Conservation (phyloP, 2,329 filamentous ascomycete genomes). For the Graphilbum ipis-grandicollis region DNA sequence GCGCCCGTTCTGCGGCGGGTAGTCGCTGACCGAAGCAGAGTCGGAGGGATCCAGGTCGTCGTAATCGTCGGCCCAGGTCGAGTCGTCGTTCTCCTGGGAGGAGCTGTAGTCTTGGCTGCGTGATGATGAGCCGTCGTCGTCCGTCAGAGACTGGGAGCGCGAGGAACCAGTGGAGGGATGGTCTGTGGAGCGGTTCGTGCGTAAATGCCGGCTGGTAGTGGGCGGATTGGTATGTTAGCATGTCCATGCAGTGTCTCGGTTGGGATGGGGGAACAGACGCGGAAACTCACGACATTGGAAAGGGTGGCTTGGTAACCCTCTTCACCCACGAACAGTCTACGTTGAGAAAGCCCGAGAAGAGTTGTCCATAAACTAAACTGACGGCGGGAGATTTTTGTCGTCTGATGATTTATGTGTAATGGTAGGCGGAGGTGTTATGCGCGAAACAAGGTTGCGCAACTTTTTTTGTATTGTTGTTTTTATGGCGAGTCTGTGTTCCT, state of each 20-base stretch:
- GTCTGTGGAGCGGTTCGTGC: conserved; percentile 2
- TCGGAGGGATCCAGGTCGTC: conserved; percentile 39
- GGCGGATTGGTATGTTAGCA: neutral
- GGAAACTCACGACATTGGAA: conserved; percentile 21
- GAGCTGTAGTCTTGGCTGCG: conserved; percentile 16
- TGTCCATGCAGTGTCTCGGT: too few species aligned
- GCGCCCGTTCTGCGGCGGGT: conserved; percentile 14
- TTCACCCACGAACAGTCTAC: conserved; percentile 29
- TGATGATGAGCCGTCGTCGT: conserved; percentile 23
- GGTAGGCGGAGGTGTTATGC: neutral
- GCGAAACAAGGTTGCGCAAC: neutral
- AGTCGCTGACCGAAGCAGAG: conserved; percentile 33
- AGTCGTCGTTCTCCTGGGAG: conserved; percentile 16
- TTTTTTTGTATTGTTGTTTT: too few species aligned
- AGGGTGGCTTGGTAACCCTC: conserved; percentile 15
- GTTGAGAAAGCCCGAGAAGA: conserved; percentile 25
- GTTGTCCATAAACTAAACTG: conserved; percentile 12
- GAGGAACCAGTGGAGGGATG: conserved; percentile 13
- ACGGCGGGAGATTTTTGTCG: too few species aligned
- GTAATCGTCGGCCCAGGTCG: conserved; percentile 17
- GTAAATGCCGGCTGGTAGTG: conserved; percentile 2
- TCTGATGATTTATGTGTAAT: too few species aligned
- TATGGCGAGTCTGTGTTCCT: too few species aligned
- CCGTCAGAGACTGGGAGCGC: conserved; percentile 10
- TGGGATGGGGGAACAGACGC: neutral